Conservation (phyloP, 1,284 basidiomycete species). For the Tilletia caries region DNA sequence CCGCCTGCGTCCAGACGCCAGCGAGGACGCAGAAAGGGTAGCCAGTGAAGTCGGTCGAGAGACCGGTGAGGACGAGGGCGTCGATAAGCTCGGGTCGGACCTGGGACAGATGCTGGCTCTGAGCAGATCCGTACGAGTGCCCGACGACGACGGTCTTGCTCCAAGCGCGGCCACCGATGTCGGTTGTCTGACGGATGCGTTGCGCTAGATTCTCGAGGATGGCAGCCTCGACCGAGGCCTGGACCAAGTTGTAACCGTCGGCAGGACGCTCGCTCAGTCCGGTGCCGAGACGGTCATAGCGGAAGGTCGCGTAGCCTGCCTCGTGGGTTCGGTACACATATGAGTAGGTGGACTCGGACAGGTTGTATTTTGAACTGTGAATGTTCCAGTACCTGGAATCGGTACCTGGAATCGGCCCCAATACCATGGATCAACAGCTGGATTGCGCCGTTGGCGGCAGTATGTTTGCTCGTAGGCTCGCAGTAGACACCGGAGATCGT, state of each 20-base stretch:
- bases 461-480: constrained; percentile 32
- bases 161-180: constrained; percentile 20
- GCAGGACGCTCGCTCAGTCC: constrained; percentile 20
- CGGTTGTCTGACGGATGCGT: constrained; percentile 15
- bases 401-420: no score
- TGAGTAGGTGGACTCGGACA: constrained; percentile 14
- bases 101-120: constrained; percentile 14
- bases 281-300: constrained; percentile 23
- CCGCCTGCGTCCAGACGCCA: constrained; percentile 18
- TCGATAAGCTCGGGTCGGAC: constrained; percentile 20
- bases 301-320: constrained; percentile 20
- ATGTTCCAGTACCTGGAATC: constrained; percentile 20
- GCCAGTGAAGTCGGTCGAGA: constrained; percentile 17
- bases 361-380: neutral
- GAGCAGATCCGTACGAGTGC: constrained; percentile 25
- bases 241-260: constrained; percentile 21
- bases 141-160: constrained; percentile 21
- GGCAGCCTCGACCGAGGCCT: constrained; percentile 21
- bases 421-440: constrained; percentile 48
- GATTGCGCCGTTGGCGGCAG: constrained; percentile 23
- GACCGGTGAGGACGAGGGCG: constrained; percentile 23
- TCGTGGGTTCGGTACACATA: constrained; percentile 8
- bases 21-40: constrained; percentile 15
- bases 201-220: constrained; percentile 17
- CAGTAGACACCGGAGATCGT: constrained; percentile 37